Evolutionary conservation across 805 yeast genomes (phyloP).

Genomic region (Candida chauliodis): DNA sequence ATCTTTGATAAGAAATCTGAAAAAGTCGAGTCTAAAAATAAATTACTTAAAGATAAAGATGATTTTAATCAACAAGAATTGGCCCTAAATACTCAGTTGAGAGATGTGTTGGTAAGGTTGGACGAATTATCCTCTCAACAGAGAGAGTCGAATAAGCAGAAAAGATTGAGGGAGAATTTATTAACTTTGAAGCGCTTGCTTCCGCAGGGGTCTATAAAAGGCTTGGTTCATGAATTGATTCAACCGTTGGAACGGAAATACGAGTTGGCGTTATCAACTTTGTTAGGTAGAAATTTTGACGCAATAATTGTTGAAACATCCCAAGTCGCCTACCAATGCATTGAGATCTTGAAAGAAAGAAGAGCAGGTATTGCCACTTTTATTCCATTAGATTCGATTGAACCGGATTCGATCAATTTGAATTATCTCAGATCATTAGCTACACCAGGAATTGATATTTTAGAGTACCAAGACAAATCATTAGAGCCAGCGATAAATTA

Average conservation of each 20-base stretch:
- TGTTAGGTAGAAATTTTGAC: constrained; percentile 76
- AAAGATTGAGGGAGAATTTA: constrained; percentile 68
- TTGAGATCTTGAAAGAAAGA: constrained; percentile 77
- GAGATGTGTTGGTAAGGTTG: constrained; percentile 55
- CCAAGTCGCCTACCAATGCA: constrained; percentile 68
- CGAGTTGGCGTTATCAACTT: constrained; percentile 69
- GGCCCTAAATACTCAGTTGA: constrained; percentile 60
- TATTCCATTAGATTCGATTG: constrained; percentile 79
- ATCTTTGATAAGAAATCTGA: constrained; percentile 25
- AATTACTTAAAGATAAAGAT: constrained; percentile 33
- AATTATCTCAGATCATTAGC: constrained; percentile 55
- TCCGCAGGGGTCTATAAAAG: constrained; percentile 74
- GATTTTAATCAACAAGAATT: constrained; percentile 45
- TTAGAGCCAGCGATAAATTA: constrained; percentile 76
- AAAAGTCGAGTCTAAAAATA: constrained; percentile 21
- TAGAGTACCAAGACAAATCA: constrained; percentile 59
- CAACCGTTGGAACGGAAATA: constrained; percentile 71
- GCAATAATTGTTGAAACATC: constrained; percentile 78
- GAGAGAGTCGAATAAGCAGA: constrained; percentile 71
- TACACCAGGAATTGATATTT: constrained; percentile 70
- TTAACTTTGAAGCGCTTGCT: constrained; percentile 64
- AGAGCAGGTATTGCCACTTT: constrained; percentile 82
- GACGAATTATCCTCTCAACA: constrained; percentile 74
- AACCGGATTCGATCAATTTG: constrained; percentile 49
- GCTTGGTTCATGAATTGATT: constrained; percentile 75